Evolutionary conservation across 768 basidiomycete genomes (phyloP), one percentile per base, ranked within the genome.

Genomic region (Cystobasidium tubakii): DNA sequence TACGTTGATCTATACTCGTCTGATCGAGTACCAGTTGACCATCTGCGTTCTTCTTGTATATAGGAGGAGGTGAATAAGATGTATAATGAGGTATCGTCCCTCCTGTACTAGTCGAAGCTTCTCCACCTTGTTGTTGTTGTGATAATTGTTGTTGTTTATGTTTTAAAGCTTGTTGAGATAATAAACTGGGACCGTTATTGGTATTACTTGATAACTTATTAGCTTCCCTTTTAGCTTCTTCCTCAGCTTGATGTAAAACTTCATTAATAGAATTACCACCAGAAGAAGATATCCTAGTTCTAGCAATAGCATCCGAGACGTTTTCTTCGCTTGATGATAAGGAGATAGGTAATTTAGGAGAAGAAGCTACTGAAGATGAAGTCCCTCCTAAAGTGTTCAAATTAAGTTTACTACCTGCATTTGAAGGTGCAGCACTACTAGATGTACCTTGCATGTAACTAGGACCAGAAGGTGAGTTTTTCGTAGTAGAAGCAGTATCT

Each of bases 401-500:
- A n/a, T 50, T 50, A 19, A 50, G 46, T 50, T n/a, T 50, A 50
- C 46, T 50, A 50, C 46, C 46, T 9, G 46, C 15, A 50, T 15
- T n/a, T 50, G 46, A 50, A n/a, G 46, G 46, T 50, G 46, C 46
- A 12, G 46, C 46, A 50, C 33, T n/a, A n/a, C n/a, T 60, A 27
- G 23, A 12, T 34, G 23, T 7, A 60, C 57, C 27, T 60, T 60
- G 57, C 57, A 60, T 60, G 29, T 60, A 60, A 15, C 33, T 46
- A 13, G 29, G 44, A 7, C 12, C 70, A 15, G 65, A 31, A 23
- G 73, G 44, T 12, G 54, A 70, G n/a, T 55, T 74, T 31, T 21
- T 64, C 53, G 33, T 69, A 19, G 64, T 39, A 44, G 53, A 13
- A 33, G 60, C 77, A 57, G 77, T 79, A 60, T 76, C 79, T 25